phyloP scores from a whole-genome alignment of 2,329 filamentous ascomycete species.

The Botrytis hyacinthi region DNA sequence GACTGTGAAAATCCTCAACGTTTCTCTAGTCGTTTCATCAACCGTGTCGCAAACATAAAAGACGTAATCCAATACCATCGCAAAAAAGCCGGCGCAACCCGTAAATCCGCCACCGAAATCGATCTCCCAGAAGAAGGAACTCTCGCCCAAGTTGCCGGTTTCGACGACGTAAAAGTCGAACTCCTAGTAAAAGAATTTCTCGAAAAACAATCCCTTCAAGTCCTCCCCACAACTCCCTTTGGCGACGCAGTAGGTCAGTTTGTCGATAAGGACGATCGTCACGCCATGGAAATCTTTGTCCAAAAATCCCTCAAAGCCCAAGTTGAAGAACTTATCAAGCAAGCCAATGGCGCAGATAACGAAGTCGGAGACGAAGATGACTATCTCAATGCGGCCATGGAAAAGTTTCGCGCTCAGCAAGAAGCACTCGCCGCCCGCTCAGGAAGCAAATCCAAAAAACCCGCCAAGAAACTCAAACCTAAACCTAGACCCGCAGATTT shows the following conservation, averaged over 20 bases:
- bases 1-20: constrained; percentile 94
- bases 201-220: constrained; percentile 75
- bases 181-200: constrained; percentile 86
- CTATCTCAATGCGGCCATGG: constrained; percentile 71
- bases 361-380: constrained; percentile 66
- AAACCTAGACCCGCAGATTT: constrained; percentile 77
- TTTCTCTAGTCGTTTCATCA: constrained; percentile 88
- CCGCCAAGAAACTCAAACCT: constrained; percentile 50
- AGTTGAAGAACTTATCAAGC: constrained; percentile 62
- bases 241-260: constrained; percentile 91
- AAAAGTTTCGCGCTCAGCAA: constrained; percentile 69
- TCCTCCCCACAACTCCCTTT: constrained; percentile 88
- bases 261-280: constrained; percentile 92
- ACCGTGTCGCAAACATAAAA: constrained; percentile 88
- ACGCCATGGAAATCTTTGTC: constrained; percentile 82
- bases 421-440: constrained; percentile 64
- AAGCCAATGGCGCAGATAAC: constrained; percentile 47
- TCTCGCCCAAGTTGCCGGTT: constrained; percentile 56
- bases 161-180: constrained; percentile 80
- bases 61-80: constrained; percentile 92
- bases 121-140: constrained; percentile 64
- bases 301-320: constrained; percentile 68
- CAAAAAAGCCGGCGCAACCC: constrained; percentile 66
- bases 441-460: constrained; percentile 48
- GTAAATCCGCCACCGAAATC: constrained; percentile 44